phyloP scores from a whole-genome alignment of 345 rosid species.

The Limnanthes douglasii region DNA sequence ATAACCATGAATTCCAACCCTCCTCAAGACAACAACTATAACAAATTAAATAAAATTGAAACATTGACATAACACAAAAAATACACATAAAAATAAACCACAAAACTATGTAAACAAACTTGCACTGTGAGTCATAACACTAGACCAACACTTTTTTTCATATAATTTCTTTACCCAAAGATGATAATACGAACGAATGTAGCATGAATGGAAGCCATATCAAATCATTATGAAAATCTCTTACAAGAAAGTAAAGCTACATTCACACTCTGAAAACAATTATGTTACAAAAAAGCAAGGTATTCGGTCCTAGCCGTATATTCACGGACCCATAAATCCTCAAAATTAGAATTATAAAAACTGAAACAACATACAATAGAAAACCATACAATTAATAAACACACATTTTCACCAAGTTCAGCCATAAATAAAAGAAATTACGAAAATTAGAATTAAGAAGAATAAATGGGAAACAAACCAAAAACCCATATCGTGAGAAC shows the following conservation, averaged over 20 bases:
- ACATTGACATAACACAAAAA: neutral
- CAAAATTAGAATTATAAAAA: constrained; percentile 73
- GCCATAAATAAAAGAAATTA: neutral
- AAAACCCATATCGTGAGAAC: constrained; percentile 84
- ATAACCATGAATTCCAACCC: neutral
- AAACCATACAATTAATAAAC: neutral
- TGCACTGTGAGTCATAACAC: constrained; percentile 56
- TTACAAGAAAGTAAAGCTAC: constrained; percentile 21
- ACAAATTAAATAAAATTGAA: neutral
- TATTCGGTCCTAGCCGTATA: constrained; percentile 51
- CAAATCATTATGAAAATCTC: neutral
- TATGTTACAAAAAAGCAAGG: constrained; percentile 51
- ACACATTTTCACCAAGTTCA: neutral
- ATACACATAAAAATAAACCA: neutral
- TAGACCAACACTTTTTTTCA: constrained; percentile 28
- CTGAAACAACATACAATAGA: constrained; percentile 21
- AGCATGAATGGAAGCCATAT: neutral
- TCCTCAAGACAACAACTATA: constrained; percentile 1
- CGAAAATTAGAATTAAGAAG: neutral
- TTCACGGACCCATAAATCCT: constrained; percentile 70
- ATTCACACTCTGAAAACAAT: constrained; percentile 49
- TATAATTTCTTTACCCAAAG: constrained; percentile 55
- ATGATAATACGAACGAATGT: neutral
- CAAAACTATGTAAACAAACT: constrained; percentile 9
- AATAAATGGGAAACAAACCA: constrained; percentile 23